phyloP scores from a whole-genome alignment of 208 protist species.

The Leishmania guyanensis region DNA sequence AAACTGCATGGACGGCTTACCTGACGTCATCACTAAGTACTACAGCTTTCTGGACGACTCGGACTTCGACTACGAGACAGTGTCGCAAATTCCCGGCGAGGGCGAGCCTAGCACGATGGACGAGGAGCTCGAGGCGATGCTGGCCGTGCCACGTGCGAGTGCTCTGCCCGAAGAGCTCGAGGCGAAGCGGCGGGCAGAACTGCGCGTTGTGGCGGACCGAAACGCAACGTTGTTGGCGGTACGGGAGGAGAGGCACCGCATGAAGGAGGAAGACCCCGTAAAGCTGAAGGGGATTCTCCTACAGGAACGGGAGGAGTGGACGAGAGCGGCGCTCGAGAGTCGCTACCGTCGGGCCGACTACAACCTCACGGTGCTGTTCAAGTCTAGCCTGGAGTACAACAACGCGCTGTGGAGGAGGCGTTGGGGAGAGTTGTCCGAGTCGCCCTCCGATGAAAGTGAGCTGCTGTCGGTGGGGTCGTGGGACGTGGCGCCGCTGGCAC shows the following conservation, averaged over 20 bases:
- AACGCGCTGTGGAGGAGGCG: neutral
- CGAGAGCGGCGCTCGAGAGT: constrained; percentile 14
- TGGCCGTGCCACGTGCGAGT: neutral
- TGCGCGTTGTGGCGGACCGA: neutral
- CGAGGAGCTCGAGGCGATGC: constrained; percentile 7
- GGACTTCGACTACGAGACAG: constrained; percentile 7
- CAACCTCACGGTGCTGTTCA: constrained; percentile 15
- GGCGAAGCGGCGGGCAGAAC: neutral
- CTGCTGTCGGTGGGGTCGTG: constrained; percentile 1
- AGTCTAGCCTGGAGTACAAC: constrained; percentile 10
- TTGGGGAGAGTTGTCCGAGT: neutral
- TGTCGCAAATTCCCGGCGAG: constrained; percentile 11
- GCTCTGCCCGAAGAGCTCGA: neutral
- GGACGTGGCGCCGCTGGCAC: neutral
- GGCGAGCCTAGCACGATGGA: neutral
- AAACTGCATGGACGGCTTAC: constrained; percentile 29
- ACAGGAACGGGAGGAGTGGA: constrained; percentile 9
- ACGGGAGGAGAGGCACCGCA: neutral
- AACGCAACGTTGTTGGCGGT: constrained; percentile 4
- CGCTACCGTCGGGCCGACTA: constrained; percentile 16
- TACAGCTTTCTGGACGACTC: constrained; percentile 9
- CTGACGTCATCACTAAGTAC: constrained; percentile 12
- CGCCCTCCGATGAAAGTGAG: neutral
- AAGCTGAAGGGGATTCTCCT: constrained; percentile 11
- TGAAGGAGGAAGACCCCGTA: neutral